Base-by-base conservation (phyloP, 1,284 basidiomycete genomes). In the Hypsizygus ulmarius region DNA sequence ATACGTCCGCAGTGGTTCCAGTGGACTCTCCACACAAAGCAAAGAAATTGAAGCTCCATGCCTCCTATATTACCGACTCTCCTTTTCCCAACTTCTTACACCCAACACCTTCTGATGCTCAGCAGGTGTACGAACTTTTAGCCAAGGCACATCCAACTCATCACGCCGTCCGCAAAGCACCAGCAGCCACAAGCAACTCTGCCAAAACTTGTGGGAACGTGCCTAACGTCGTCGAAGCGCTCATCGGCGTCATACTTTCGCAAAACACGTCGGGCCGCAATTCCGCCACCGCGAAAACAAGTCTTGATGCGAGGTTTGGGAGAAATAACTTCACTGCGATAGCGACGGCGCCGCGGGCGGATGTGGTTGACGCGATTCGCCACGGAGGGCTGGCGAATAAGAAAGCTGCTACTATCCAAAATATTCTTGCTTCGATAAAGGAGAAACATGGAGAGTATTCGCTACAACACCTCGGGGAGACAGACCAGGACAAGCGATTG, bases 351-450 rank as follows among this genome's bases (percentile, higher is more conserved):
- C 72, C 76, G 1, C 68, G 69, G 38, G 67, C 65, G 3, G 71
- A 72, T 39, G 66, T 91, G 16, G 79, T 78, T 3, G 77, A 82
- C 5, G 73, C 83, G 0, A 84, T 90, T 49, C 72, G 76, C 35
- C 77, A 74, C 15, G 88, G 87, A 10, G 89, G 89, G 0, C 72
- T 91, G 5, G 86, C 86, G 36, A 82, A 83, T 57, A 84, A 82
- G 64, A 92, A 92, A 60, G 78, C 81, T 0, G 78, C 72, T 40
- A 82, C 78, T 30, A 90, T 91, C 46, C 79, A 84, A 60, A 74
- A 68, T 18, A 69, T 87, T 1, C 64, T 88, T 15, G 49, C 57
- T 4, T 68, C 75, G 5, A 69, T 85, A 27, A 72, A 80, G 52
- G 70, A 68, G 46, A 72, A 74, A 43, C 79, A 86, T 43, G 79